Conservation (phyloP, 495 filamentous ascomycete species). For the Recurvomyces mirabilis region DNA sequence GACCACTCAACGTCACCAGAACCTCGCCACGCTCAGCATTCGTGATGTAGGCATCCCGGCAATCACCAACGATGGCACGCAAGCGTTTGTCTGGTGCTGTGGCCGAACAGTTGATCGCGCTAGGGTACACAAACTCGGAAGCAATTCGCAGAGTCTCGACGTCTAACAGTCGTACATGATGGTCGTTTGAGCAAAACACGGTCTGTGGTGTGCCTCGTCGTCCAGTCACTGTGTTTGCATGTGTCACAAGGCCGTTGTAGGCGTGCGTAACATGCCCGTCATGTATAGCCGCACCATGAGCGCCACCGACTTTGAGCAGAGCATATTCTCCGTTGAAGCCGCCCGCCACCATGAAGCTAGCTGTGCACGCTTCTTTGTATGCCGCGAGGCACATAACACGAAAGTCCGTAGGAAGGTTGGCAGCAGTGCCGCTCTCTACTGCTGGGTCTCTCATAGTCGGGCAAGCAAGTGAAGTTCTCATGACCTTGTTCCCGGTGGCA, state of each 20-base stretch:
- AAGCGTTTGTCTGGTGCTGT: constrained; percentile 69
- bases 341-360: constrained; percentile 60
- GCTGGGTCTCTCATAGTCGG: constrained; percentile 24
- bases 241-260: constrained; percentile 72
- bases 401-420: constrained; percentile 20
- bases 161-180: constrained; percentile 63
- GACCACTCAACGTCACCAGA: constrained; percentile 50
- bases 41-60: constrained; percentile 45
- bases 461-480: constrained; percentile 40
- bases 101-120: constrained; percentile 74
- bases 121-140: constrained; percentile 48
- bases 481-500: constrained; percentile 48
- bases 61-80: constrained; percentile 65
- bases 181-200: constrained; percentile 78
- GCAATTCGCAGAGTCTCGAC: constrained; percentile 55
- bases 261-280: constrained; percentile 56
- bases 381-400: constrained; percentile 64
- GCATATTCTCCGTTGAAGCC: constrained; percentile 76
- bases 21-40: constrained; percentile 51
- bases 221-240: constrained; percentile 57
- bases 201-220: constrained; percentile 51
- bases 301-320: constrained; percentile 44
- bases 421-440: constrained; percentile 51
- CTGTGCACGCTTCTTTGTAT: no score
- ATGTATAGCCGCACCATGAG: constrained; percentile 34